Conservation (phyloP, 768 basidiomycete species). For the Flagelloscypha sp. region DNA sequence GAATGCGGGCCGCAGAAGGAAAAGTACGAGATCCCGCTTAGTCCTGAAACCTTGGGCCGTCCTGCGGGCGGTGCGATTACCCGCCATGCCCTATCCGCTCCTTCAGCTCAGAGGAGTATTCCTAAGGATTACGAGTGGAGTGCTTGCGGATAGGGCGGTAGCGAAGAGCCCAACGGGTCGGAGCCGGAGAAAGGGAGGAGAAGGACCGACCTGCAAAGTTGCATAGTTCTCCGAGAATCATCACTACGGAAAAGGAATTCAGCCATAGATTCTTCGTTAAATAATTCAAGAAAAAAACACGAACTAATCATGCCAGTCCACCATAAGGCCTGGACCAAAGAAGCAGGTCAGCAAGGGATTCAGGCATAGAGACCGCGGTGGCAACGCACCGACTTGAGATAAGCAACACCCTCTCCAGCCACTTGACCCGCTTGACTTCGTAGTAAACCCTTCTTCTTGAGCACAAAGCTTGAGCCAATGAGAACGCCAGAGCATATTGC, state of each 20-base stretch:
- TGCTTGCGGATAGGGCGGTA: too few relatives aligned
- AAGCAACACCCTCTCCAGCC: conserved; percentile 83
- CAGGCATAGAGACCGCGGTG: conserved; percentile 1
- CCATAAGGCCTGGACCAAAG: conserved; percentile 63
- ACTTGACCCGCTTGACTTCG: conserved; percentile 73
- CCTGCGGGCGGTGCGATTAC: too few relatives aligned
- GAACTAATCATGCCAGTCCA: conserved; percentile 88
- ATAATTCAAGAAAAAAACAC: conserved; percentile 22
- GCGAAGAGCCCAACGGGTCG: too few relatives aligned
- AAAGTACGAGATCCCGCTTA: too few relatives aligned
- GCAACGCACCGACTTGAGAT: conserved; percentile 80
- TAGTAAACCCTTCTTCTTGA: conserved; percentile 94
- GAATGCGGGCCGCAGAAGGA: conserved; percentile 23
- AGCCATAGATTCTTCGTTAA: conserved; percentile 3
- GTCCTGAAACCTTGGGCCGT: too few relatives aligned
- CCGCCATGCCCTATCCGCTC: too few relatives aligned
- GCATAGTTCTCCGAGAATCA: conserved; percentile 87
- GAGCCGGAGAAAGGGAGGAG: conserved; percentile 19
- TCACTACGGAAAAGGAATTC: conserved; percentile 43
- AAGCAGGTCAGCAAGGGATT: conserved; percentile 6
- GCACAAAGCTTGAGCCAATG: conserved; percentile 89
- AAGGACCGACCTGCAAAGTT: conserved; percentile 63
- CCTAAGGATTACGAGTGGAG: too few relatives aligned
- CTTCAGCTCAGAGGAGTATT: too few relatives aligned
- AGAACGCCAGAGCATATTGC: conserved; percentile 75